These are phyloP conservation scores for Poteriospumella lacustris DNA, from an alignment of 108 stramenopile species.

Conservation along the genomic window DNA sequence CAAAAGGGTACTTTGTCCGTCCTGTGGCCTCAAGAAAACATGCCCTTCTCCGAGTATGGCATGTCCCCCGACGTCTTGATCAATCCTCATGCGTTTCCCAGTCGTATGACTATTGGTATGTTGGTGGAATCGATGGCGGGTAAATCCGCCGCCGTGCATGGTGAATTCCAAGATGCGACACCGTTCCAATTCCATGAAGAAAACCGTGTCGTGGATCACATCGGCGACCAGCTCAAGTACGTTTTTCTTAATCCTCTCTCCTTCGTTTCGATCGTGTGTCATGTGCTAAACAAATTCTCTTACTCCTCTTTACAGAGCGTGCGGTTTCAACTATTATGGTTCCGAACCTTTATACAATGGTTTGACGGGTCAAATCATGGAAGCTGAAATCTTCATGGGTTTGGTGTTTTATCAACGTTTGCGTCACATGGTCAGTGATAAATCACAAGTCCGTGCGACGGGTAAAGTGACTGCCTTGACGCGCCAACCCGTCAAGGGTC, in stretches of 20 bases:
- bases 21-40: conserved; percentile 96
- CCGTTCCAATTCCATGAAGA: conserved; percentile 95
- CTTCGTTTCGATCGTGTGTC: background rate
- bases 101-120: conserved; percentile 67
- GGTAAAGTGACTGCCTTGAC: conserved; percentile 91
- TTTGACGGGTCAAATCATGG: conserved; percentile 88
- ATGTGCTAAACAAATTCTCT: background rate
- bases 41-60: conserved; percentile 97
- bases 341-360: conserved; percentile 97
- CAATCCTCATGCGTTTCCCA: conserved; percentile 77
- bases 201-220: conserved; percentile 84
- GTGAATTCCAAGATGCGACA: conserved; percentile 83
- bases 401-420: conserved; percentile 97
- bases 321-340: conserved; percentile 94
- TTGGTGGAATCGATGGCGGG: conserved; percentile 99
- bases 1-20: conserved; percentile 97
- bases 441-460: conserved; percentile 93
- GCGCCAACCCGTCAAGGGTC: conserved; percentile 95
- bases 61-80: conserved; percentile 95
- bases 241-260: conserved; percentile 39
- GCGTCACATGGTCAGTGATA: conserved; percentile 99
- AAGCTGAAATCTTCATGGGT: conserved; percentile 96
- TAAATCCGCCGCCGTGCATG: conserved; percentile 90
- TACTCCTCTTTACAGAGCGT: background rate
- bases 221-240: conserved; percentile 90